A percentile compares a stretch with the other conserved stretches of the same genome.
Evolutionary conservation across 2,329 filamentous ascomycete species (phyloP).

Genomic region (Cladobotryum protrusum): DNA sequence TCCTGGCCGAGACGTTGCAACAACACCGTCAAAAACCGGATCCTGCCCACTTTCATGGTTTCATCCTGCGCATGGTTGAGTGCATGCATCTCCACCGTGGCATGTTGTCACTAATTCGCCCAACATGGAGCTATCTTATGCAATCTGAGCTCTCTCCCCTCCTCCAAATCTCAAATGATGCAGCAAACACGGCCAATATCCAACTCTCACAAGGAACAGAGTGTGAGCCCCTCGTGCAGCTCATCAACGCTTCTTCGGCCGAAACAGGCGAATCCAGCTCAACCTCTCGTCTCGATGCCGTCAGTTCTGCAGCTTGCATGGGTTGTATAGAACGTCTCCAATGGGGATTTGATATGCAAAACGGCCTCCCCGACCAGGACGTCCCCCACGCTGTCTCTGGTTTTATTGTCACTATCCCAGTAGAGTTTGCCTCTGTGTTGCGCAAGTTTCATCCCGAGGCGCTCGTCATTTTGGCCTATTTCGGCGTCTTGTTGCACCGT

Average conservation of each 20-base stretch:
- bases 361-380: slow-evolving; percentile 17
- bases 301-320: slow-evolving; percentile 24
- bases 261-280: slow-evolving; percentile 27
- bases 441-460: slow-evolving; percentile 33
- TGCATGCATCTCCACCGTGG: slow-evolving; percentile 38
- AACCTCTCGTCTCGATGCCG: slow-evolving; percentile 15
- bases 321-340: slow-evolving; percentile 25
- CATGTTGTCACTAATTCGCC: slow-evolving; percentile 31
- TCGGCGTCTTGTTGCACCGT: slow-evolving; percentile 41
- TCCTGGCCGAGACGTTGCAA: slow-evolving; percentile 41
- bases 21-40: slow-evolving; percentile 22
- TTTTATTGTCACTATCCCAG: slow-evolving; percentile 26
- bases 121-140: slow-evolving; percentile 29
- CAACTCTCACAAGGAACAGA: slow-evolving; percentile 17
- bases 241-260: slow-evolving; percentile 11
- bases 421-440: slow-evolving; percentile 30
- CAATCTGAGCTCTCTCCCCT: slow-evolving; percentile 28
- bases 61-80: slow-evolving; percentile 35
- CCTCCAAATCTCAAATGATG: slow-evolving; percentile 17
- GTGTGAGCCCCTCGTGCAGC: slow-evolving; percentile 18
- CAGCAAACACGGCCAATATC: slow-evolving; percentile 4
- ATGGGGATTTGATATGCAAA: slow-evolving; percentile 29
- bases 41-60: slow-evolving; percentile 28
- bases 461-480: slow-evolving; percentile 43
- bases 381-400: slow-evolving; percentile 26